Base-by-base conservation (phyloP, 164 flowering plant genomes). In the Magnolia changhungtana region DNA sequence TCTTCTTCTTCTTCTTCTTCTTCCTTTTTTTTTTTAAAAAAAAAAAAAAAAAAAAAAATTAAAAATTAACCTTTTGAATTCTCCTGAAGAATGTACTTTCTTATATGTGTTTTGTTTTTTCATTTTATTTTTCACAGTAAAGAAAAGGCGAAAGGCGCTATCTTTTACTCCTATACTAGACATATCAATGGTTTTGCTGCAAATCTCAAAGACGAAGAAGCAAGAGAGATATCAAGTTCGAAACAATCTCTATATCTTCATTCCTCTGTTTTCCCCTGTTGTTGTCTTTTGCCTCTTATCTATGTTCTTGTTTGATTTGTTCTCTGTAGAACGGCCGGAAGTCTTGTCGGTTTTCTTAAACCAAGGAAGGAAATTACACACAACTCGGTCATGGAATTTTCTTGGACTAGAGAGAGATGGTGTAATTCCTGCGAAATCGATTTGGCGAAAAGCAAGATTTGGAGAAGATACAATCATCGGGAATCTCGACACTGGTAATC, bases 101-200 rank as follows among this genome's bases (percentile, higher is more conserved):
- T 49, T 37, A 37, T 37, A 37, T 49, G 1, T 52, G 29, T 63
- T 21, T 68, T 16, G 18, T 49, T 18, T 7, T 29, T 45, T 7
- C 61, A 21, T 5, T 14, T n/a, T 20, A 29, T 51, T 45, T 27
- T 20, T 67, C 63, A 2, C 75, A 78, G 82, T 69, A 71, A 52
- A 4, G 85, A 85, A 18, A 85, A 85, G 77, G 90, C 94, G 0
- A 83, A 81, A 78, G 87, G 83, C 16, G 72, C 84, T 9, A 85
- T 91, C 8, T 81, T 90, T 19, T 86, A 91, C 79, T 90, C 93
- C 0, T 91, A 91, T 52, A 89, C 86, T 4, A 80, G 75, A 51
- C 72, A 84, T 67, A 87, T 90, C 70, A 91, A 91, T 78, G 96
- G 93, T 1, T 91, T 91, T 79, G 90, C 90, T n/a, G 96, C 92